Evolutionary conservation across 768 basidiomycete species (phyloP).

Genomic region (Hortiboletus flavorubellus): DNA sequence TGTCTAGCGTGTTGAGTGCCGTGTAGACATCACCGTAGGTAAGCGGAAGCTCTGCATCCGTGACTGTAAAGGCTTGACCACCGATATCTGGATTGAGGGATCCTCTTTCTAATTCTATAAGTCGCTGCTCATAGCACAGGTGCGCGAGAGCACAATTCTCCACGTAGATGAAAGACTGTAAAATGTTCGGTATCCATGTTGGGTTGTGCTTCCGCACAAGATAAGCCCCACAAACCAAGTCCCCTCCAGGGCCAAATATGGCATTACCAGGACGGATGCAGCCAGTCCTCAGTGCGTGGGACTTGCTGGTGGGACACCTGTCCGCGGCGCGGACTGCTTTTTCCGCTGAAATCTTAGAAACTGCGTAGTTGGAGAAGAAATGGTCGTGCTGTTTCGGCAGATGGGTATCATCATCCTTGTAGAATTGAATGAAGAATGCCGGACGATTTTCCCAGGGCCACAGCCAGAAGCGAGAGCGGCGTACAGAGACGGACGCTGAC

Average conservation of each 20-base stretch:
- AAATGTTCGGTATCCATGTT: slow-evolving; percentile 54
- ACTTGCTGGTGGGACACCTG: slow-evolving; percentile 30
- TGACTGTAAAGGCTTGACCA: slow-evolving; percentile 64
- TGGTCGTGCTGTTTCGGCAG: slow-evolving; percentile 54
- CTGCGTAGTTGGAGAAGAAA: slow-evolving; percentile 79
- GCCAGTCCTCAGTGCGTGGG: slow-evolving; percentile 54
- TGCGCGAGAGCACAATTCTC: slow-evolving; percentile 76
- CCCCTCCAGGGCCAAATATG: slow-evolving; percentile 72
- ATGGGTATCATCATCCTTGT: slow-evolving; percentile 56
- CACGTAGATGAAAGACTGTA: slow-evolving; percentile 69
- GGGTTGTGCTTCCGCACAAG: slow-evolving; percentile 58
- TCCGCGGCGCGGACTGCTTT: slow-evolving; percentile 41
- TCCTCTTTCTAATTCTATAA: slow-evolving; percentile 50
- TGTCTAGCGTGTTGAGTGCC: slow-evolving; percentile 52
- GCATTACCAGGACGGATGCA: slow-evolving; percentile 79
- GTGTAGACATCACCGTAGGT: slow-evolving; percentile 64
- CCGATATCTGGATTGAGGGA: slow-evolving; percentile 59
- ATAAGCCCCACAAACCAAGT: slow-evolving; percentile 63
- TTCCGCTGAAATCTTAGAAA: slow-evolving; percentile 61
- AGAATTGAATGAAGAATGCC: slow-evolving; percentile 53
- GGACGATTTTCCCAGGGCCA: slow-evolving; percentile 76
- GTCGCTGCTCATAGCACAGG: slow-evolving; percentile 67
- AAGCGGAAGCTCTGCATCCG: slow-evolving; percentile 61
- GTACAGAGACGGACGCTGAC: slow-evolving; percentile 62
- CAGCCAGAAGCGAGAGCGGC: slow-evolving; percentile 56